Evolutionary conservation across 2,329 filamentous ascomycete species (phyloP), one percentile per base, ranked within the genome.

Genomic region (Cadophora luteo-olivacea): DNA sequence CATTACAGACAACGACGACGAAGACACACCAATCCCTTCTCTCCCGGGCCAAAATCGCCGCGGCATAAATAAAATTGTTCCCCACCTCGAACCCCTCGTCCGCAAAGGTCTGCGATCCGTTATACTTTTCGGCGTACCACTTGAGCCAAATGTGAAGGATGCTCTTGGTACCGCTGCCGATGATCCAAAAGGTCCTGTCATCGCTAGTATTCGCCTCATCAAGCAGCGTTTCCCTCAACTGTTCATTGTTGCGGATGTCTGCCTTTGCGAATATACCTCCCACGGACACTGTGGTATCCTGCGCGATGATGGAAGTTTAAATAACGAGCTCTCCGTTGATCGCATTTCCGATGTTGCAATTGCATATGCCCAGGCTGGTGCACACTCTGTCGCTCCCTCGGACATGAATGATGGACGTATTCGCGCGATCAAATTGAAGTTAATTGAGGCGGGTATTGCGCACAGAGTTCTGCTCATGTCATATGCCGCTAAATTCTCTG

Each of bases 331-430:
- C 58, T 97, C 94, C 3, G 94, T 98, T 9, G 95, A 98, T 78
- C 91, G 96, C 70, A 94, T 99, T 75, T 95, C 92, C 3, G 94
- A 98, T 79, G 95, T 98, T n/a, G 95, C 96, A n/a, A 86, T 98
- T 72, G 93, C 95, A 41, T 99, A 99, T 79, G 96, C 96, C n/a
- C 87, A 91, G 77, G 96, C 96, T 19, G 96, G 96, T 67, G 96
- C 95, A 0, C 96, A 99, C 81, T 98, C 95, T 79, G 94, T 99
- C 33, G 96, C 96, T 0, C 96, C 96, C 1, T 97, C 93, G 1
- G 96, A 99, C 80, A 99, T 99, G 96, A 99, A 98, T 79, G 96
- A 99, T 79, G 96, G 96, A 33, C 92, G 96, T 72, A 97, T 99
- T 77, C 92, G 95, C 68, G 95, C 94, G 70, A 99, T 99, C 81